These are phyloP conservation scores for Suhomyces coccinellae DNA, from an alignment of 1,139 yeast genomes.

Conservation along the genomic window DNA sequence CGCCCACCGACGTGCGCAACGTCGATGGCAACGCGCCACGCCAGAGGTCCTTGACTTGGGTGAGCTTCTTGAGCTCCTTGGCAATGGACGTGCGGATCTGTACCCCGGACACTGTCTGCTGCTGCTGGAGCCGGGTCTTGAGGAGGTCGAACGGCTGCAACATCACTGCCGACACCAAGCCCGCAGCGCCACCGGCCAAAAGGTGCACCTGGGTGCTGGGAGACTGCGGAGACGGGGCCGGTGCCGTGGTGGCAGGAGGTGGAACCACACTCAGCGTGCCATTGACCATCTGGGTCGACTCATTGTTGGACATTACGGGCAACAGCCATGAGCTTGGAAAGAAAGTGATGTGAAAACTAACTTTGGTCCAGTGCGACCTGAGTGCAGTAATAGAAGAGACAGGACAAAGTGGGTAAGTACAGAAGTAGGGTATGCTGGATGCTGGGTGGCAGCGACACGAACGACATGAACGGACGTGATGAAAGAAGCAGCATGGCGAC, in stretches of 20 bases:
- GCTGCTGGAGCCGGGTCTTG: constrained; percentile 89
- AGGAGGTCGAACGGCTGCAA: constrained; percentile 89
- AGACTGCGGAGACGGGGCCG: neutral
- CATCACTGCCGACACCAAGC: constrained; percentile 75
- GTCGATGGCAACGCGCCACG: constrained; percentile 93
- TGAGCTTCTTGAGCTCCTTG: constrained; percentile 48
- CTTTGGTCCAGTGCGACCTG: neutral
- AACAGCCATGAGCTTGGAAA: neutral
- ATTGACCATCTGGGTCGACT: constrained; percentile 2
- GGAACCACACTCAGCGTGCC: neutral
- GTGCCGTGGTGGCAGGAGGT: neutral
- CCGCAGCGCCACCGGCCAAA: constrained; percentile 84
- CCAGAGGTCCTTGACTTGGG: constrained; percentile 66
- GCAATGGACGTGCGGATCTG: constrained; percentile 40
- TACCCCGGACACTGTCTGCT: constrained; percentile 33
- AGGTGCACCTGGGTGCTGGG: constrained; percentile 46
- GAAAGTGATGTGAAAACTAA: neutral
- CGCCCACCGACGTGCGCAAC: constrained; percentile 84
- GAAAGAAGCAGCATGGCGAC: too few relatives aligned
- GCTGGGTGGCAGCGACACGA: too few relatives aligned
- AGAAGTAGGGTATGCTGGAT: too few relatives aligned
- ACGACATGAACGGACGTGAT: too few relatives aligned
- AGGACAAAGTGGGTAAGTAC: too few relatives aligned
- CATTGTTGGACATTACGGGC: constrained; percentile 3
- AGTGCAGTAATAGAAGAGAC: neutral